These are phyloP conservation scores for Lasiodiplodia sp. DNA, from an alignment of 2,329 filamentous ascomycete genomes.

Conservation along the genomic window DNA sequence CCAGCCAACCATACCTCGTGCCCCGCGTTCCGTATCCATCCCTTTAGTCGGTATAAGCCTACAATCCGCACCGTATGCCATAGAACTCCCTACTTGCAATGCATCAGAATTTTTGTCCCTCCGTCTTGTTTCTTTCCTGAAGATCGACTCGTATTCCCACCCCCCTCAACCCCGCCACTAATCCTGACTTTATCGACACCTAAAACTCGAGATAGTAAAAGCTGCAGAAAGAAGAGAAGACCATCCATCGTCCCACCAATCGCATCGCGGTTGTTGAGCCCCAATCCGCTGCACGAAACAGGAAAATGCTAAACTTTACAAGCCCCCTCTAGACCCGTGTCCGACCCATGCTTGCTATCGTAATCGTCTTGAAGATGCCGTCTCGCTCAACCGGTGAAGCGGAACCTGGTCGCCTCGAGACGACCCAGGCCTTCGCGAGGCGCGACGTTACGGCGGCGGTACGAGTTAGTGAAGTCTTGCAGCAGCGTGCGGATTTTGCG, in stretches of 20 bases:
- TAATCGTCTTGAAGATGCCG: not conserved
- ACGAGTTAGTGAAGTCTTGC: constrained; percentile 96
- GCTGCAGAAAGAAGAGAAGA: not conserved
- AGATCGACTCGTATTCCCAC: constrained; percentile 28
- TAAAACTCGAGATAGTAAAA: constrained; percentile 1
- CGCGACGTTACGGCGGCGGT: constrained; percentile 92
- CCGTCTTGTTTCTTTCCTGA: constrained; percentile 26
- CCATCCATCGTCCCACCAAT: constrained; percentile 18
- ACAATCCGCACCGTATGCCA: constrained; percentile 22
- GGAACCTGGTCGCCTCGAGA: constrained; percentile 85
- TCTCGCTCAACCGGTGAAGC: constrained; percentile 61
- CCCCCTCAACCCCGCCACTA: constrained; percentile 16
- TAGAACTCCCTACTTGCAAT: constrained; percentile 28
- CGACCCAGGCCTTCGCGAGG: constrained; percentile 88
- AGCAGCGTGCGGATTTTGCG: constrained; percentile 83
- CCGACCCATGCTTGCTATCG: constrained; percentile 17
- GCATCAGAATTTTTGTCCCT: constrained; percentile 19
- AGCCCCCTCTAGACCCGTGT: constrained; percentile 22
- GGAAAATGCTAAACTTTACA: constrained; percentile 25
- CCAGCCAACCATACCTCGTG: constrained; percentile 10
- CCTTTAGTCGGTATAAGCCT: constrained; percentile 28
- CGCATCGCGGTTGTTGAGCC: constrained; percentile 1
- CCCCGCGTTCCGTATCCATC: constrained; percentile 5
- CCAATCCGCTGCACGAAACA: constrained; percentile 10
- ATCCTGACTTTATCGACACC: constrained; percentile 24